These are phyloP conservation scores for Carallia brachiata DNA, from an alignment of 345 rosid species.

Conservation along the genomic window DNA sequence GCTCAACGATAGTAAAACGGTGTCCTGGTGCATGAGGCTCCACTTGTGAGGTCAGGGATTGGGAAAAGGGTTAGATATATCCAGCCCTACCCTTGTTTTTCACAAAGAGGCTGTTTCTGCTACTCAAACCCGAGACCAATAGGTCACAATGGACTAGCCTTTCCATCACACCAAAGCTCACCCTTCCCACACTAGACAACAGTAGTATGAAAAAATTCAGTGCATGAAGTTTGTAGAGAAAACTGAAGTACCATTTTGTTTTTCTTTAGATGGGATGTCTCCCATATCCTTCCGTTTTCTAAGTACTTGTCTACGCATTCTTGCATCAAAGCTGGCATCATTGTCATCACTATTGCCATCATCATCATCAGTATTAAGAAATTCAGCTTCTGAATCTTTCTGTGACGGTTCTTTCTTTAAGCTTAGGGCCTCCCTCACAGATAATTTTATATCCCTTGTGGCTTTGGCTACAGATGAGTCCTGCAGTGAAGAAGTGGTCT, in stretches of 20 bases:
- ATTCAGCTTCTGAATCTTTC: conserved; percentile 45
- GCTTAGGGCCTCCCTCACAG: conserved; percentile 74
- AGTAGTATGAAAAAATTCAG: neutral
- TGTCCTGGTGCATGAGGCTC: no score
- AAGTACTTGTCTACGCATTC: conserved; percentile 80
- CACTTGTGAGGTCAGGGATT: no score
- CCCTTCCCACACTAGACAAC: neutral
- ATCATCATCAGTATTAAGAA: conserved; percentile 34
- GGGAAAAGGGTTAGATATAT: no score
- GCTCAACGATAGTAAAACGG: no score
- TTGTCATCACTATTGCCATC: conserved; percentile 53
- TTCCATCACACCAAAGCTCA: no score
- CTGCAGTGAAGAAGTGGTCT: conserved; percentile 41
- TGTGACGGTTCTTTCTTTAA: conserved; percentile 54
- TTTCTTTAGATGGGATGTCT: conserved; percentile 46
- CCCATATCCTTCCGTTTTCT: conserved; percentile 62
- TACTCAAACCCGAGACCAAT: no score
- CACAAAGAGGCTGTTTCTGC: no score
- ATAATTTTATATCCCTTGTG: conserved; percentile 59
- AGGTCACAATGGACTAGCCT: no score
- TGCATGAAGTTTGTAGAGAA: neutral
- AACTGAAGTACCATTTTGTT: conserved; percentile 42
- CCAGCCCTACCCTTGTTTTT: no score
- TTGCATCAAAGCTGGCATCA: conserved; percentile 76
- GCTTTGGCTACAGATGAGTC: conserved; percentile 44